Evolutionary conservation across 2,329 filamentous ascomycete genomes (phyloP), one percentile per base, ranked within the genome.

Genomic region (Claviceps sp.): DNA sequence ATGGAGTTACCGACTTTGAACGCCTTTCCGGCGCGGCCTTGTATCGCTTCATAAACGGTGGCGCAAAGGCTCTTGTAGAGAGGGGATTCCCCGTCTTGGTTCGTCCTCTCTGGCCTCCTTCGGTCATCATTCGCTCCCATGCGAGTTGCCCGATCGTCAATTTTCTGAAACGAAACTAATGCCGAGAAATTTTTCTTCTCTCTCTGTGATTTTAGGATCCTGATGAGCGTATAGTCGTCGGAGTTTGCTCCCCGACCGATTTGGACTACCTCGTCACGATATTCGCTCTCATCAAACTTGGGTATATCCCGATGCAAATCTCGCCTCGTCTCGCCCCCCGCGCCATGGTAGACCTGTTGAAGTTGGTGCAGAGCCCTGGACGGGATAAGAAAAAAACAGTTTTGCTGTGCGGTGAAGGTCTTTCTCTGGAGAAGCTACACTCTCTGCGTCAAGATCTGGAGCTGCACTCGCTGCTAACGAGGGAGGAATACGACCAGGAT

Each of bases 171-270:
- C 26, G 8, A 30, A 10, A 30, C 26, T 30, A 10, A 30, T 30
- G 8, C 8, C 8, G 8, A 30, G 2, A 11, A 2, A 8, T 4
- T 1, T 8, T 26, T 26, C 17, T 45, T 24, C 16, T 26, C 17
- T 14, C 22, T 22, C 2, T 14, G 4, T 22, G 6, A 5, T n/a
- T 8, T 22, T 47, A 47, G 45, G 13, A 22, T 22, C 16, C 30
- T 19, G 11, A 47, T 22, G 26, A 47, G 10, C 22, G 8, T 4
- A 13, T 37, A 4, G 50, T 52, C 8, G 34, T 51, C 43, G 49
- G 41, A 11, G 30, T 51, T 40, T 45, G 82, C 83, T 65, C 78
- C 84, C 65, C 79, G 89, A 61, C 79, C 87, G 66, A 77, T 74
- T 54, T 57, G 71, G 49, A 46, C 49, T 51, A 45, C 34, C 26